phyloP scores from a whole-genome alignment of 352 stramenopile genomes.

The Pythium sukuiense region DNA sequence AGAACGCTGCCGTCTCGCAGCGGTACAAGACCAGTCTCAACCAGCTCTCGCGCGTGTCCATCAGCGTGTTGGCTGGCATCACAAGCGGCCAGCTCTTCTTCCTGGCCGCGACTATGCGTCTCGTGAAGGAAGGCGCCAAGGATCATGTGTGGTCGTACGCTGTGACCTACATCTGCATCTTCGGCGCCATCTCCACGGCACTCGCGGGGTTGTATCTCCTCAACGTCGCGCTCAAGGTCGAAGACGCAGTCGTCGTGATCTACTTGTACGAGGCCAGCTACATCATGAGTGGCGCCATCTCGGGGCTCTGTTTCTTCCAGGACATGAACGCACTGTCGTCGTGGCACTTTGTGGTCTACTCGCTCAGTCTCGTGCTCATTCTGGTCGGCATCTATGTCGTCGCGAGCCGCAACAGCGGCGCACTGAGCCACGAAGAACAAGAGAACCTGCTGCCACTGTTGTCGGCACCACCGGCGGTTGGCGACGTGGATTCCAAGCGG shows the following conservation, averaged over 20 bases:
- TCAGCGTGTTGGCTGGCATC: conserved; percentile 68
- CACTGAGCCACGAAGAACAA: conserved; percentile 41
- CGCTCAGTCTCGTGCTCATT: conserved; percentile 67
- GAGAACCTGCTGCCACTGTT: conserved; percentile 58
- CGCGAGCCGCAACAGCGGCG: conserved; percentile 44
- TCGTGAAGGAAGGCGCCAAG: conserved; percentile 52
- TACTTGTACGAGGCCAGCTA: conserved; percentile 84
- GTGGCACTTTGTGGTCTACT: conserved; percentile 79
- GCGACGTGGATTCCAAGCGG: conserved; percentile 42
- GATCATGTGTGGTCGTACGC: conserved; percentile 51
- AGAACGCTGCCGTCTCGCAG: conserved; percentile 8
- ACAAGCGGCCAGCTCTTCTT: conserved; percentile 84
- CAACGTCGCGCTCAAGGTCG: conserved; percentile 77
- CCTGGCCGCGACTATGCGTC: conserved; percentile 61
- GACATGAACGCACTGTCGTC: conserved; percentile 66
- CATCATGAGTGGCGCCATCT: conserved; percentile 73
- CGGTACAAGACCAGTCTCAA: conserved; percentile 23
- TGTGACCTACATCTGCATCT: conserved; percentile 71
- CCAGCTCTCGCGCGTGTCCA: conserved; percentile 45
- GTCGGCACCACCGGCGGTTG: conserved; percentile 38
- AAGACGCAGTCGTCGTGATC: conserved; percentile 82
- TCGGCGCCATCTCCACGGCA: conserved; percentile 60
- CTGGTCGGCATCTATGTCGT: conserved; percentile 75
- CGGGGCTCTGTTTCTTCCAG: conserved; percentile 76
- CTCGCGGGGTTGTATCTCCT: conserved; percentile 69